Conservation (phyloP, 352 stramenopile genomes). For the Globisporangium emineosum region DNA sequence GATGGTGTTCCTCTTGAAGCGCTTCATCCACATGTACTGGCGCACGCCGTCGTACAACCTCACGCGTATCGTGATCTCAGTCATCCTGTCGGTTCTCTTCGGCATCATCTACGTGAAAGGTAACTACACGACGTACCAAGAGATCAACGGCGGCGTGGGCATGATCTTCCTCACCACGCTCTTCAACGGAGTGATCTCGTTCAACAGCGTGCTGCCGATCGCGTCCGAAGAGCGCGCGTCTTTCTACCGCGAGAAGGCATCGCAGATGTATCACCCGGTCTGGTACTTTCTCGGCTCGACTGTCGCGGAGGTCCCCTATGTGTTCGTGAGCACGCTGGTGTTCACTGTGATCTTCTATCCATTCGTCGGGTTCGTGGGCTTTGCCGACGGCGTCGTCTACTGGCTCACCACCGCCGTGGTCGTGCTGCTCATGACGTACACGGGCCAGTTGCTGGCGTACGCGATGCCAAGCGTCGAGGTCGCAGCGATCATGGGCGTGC, state of each 20-base stretch:
- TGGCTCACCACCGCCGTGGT: conserved; percentile 16
- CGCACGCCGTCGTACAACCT: not conserved
- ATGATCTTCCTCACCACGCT: conserved; percentile 67
- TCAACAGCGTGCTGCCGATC: conserved; percentile 55
- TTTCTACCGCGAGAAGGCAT: conserved; percentile 81
- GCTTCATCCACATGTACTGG: conserved; percentile 25
- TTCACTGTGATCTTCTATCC: conserved; percentile 28
- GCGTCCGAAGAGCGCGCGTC: conserved; percentile 71
- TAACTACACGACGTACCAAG: conserved; percentile 21
- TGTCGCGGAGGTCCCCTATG: conserved; percentile 51
- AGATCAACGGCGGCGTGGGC: conserved; percentile 30
- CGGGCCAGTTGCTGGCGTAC: conserved; percentile 22
- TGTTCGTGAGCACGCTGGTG: conserved; percentile 19
- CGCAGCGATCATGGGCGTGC: conserved; percentile 19
- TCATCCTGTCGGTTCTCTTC: conserved; percentile 59
- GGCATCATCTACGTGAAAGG: conserved; percentile 40
- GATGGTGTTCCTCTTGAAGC: conserved; percentile 19
- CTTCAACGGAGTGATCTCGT: conserved; percentile 59
- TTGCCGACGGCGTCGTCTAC: conserved; percentile 16
- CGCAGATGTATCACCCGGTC: conserved; percentile 63
- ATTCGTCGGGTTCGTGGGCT: conserved; percentile 21
- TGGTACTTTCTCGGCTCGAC: conserved; percentile 33
- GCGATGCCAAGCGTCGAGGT: conserved; percentile 24
- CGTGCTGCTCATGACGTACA: conserved; percentile 25
- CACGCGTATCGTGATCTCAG: conserved; percentile 22